Evolutionary conservation across 2,329 filamentous ascomycete species (phyloP), one percentile per base, ranked within the genome.

Genomic region (Clonostachys rosea): DNA sequence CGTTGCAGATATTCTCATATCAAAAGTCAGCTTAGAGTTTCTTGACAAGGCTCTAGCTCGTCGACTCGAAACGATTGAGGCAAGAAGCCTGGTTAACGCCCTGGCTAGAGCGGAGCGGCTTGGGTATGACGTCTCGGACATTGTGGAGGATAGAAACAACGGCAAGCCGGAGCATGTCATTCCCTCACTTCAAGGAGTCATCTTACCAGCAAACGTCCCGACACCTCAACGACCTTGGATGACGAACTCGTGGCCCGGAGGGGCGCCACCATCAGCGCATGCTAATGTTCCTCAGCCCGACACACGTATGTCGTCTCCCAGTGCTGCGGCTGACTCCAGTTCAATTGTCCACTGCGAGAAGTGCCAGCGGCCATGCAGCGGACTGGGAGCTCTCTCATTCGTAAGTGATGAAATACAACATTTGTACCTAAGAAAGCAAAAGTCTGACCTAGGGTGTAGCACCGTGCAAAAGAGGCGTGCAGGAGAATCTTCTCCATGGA

Each of bases 21-120:
- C 60, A 43, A 75, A 70, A 45, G 71, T 68, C 13, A 76, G 75
- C 52, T 60, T 73, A 34, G 48, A 52, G 2, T 79, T 83, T 46
- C 66, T 82, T 2, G 78, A 81, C 55, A 70, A 65, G 46, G 76
- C 71, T 5, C 56, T 83, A n/a, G 71, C 74, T 16, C 65, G 61
- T 46, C 74, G 79, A 0, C 64, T 83, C 5, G 66, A 68, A 42
- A 78, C 75, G 2, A 81, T 83, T 45, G 69, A 71, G 10, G 77
- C 76, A 1, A 70, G 75, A 24, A 68, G 73, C 13, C 68, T 83
- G 4, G 74, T 83, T 46, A 81, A 81, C 48, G 75, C 77, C 13
- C 67, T 83, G 17, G 78, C 78, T 3, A 67, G 72, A 35, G 77
- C 78, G 2, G 76, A 80, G 53, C 75, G 79, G 3, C 68, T 83